A percentile compares a stretch with the other conserved stretches of the same genome.
These are phyloP conservation scores for Penicillium taxi DNA, from an alignment of 495 filamentous ascomycete species.

Conservation along the genomic window DNA sequence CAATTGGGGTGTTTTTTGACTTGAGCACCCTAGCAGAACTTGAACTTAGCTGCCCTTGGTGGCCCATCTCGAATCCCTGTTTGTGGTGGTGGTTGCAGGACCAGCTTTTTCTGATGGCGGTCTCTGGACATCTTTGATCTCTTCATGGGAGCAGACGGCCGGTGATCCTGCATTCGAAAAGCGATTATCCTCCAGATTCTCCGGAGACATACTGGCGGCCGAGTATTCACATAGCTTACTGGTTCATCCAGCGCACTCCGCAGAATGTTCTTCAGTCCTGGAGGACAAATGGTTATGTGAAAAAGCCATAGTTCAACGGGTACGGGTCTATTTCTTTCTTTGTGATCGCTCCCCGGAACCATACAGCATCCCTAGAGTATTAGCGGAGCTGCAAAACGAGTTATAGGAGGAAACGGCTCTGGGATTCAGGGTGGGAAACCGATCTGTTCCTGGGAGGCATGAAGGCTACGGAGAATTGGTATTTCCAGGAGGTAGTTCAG, in stretches of 20 bases:
- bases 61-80: too few species aligned
- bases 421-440: conserved; percentile 38
- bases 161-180: conserved; percentile 34
- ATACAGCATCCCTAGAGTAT: conserved; percentile 8
- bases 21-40: too few species aligned
- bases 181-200: conserved; percentile 21
- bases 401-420: conserved; percentile 25
- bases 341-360: conserved; percentile 13
- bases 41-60: too few species aligned
- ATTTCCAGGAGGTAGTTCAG: conserved; percentile 33
- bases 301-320: conserved; percentile 16
- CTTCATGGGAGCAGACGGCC: conserved; percentile 43
- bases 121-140: conserved; percentile 35
- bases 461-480: conserved; percentile 40
- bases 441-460: conserved; percentile 36
- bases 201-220: conserved; percentile 15
- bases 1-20: too few species aligned
- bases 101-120: conserved; percentile 36
- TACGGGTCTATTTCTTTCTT: conserved; percentile 20
- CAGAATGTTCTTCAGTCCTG: conserved; percentile 12
- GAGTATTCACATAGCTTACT: conserved; percentile 34
- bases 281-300: conserved; percentile 19
- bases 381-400: conserved; percentile 20
- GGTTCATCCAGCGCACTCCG: conserved; percentile 29
- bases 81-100: too few species aligned